These are phyloP conservation scores for Paracorniculantispora psalliotae DNA, from an alignment of 2,329 filamentous ascomycete species.

Conservation along the genomic window DNA sequence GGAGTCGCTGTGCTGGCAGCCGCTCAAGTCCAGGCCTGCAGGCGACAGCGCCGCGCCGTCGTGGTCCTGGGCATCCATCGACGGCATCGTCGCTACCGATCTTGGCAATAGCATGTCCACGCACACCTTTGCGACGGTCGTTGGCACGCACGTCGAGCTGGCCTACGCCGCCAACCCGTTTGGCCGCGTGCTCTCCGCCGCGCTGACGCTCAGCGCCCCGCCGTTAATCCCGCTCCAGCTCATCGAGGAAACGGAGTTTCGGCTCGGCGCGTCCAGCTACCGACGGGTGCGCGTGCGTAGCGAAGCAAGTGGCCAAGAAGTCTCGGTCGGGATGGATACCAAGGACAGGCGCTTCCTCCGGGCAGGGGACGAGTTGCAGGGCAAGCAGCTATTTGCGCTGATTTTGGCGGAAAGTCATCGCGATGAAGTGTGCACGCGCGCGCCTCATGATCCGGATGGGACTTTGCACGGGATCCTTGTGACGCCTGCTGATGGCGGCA, in stretches of 20 bases:
- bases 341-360: neutral
- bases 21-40: neutral
- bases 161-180: neutral
- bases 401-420: slow-evolving; percentile 1
- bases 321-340: neutral
- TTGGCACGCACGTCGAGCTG: neutral
- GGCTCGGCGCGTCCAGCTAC: neutral
- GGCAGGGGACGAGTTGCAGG: neutral
- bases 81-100: neutral
- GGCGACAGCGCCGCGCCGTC: neutral
- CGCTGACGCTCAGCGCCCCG: neutral
- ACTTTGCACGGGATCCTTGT: neutral
- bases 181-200: neutral
- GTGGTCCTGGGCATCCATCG: neutral
- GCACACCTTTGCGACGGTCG: neutral
- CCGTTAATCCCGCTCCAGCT: neutral
- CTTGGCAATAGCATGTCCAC: neutral
- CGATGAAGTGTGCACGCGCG: neutral
- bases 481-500: neutral
- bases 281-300: neutral
- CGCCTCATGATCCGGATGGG: neutral
- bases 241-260: neutral
- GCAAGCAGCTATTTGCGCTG: slow-evolving; percentile 1
- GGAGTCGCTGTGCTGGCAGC: slow-evolving; percentile 1
- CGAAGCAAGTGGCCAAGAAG: neutral